A percentile compares a stretch with the other conserved stretches of the same genome.
These are phyloP conservation scores for Boletales sp. DNA, from an alignment of 768 basidiomycete genomes.

Conservation along the genomic window DNA sequence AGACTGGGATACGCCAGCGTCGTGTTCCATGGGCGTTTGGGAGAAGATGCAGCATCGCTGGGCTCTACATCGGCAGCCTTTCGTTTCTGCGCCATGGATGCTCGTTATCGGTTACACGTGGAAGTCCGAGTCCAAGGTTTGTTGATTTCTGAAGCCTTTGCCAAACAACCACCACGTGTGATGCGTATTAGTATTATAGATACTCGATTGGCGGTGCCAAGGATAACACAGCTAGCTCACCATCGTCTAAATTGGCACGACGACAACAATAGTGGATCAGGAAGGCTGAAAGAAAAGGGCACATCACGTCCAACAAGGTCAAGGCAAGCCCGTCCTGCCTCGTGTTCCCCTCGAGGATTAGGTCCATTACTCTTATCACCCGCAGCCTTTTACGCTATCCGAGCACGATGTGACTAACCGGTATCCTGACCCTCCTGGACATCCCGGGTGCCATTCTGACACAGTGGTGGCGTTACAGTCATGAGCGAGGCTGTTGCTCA, in stretches of 20 bases:
- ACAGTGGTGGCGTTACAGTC: background rate
- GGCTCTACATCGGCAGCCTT: slow-evolving; percentile 18
- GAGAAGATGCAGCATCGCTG: slow-evolving; percentile 1
- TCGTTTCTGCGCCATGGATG: slow-evolving; percentile 27
- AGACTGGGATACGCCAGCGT: slow-evolving; percentile 23
- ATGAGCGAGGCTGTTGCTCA: background rate
- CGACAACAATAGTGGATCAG: background rate
- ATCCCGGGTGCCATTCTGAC: too few relatives aligned
- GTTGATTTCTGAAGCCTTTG: slow-evolving; percentile 20
- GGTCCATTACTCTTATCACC: slow-evolving; percentile 14
- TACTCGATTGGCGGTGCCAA: too few relatives aligned
- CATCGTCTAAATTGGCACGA: background rate
- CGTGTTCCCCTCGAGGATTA: slow-evolving; percentile 21
- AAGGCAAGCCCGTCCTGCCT: slow-evolving; percentile 10
- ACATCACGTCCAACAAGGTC: background rate
- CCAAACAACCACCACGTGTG: slow-evolving; percentile 22
- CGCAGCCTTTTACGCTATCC: slow-evolving; percentile 12
- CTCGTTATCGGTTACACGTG: background rate
- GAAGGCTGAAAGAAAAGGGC: background rate
- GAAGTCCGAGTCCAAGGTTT: slow-evolving; percentile 1
- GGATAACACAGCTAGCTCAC: background rate
- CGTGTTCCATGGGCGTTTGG: slow-evolving; percentile 1
- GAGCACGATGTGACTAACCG: slow-evolving; percentile 4
- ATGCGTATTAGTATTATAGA: too few relatives aligned
- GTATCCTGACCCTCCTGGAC: background rate